Evolutionary conservation across 345 rosid species (phyloP).

Genomic region (Zanthoxylum bungeanum): DNA sequence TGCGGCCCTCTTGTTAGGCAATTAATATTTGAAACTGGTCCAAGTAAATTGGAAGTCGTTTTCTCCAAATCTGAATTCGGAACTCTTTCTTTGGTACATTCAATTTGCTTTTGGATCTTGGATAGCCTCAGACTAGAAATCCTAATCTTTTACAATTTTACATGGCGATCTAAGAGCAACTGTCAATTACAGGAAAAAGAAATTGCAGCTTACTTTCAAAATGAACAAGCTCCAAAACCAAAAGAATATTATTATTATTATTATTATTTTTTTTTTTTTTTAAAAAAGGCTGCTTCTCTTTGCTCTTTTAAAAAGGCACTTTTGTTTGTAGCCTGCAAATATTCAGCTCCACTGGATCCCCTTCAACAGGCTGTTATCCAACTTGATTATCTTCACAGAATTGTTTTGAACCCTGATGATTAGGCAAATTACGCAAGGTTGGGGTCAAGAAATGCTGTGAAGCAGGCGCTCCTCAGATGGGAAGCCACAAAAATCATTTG

Average conservation of each 20-base stretch:
- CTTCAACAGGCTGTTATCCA: neutral
- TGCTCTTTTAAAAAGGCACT: neutral
- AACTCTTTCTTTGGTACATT: neutral
- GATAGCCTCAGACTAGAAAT: constrained; percentile 4
- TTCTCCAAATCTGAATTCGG: neutral
- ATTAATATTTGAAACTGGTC: neutral
- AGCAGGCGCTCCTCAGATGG: neutral
- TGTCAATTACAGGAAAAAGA: constrained; percentile 16
- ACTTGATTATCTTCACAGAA: neutral
- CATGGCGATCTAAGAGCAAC: constrained; percentile 1
- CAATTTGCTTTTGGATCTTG: neutral
- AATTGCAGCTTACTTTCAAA: constrained; percentile 11
- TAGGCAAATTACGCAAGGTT: neutral
- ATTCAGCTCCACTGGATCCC: neutral
- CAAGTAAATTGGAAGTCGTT: neutral
- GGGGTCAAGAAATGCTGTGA: neutral
- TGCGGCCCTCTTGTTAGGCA: neutral
- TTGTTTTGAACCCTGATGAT: neutral
- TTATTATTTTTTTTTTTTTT: no score
- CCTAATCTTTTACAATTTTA: constrained; percentile 10
- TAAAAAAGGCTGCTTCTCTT: neutral
- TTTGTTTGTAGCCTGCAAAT: neutral
- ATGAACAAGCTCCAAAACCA: constrained; percentile 15
- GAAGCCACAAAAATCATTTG: neutral
- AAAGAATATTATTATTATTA: no score